phyloP scores from a whole-genome alignment of 768 basidiomycete species.

The Lepiota subincarnata region DNA sequence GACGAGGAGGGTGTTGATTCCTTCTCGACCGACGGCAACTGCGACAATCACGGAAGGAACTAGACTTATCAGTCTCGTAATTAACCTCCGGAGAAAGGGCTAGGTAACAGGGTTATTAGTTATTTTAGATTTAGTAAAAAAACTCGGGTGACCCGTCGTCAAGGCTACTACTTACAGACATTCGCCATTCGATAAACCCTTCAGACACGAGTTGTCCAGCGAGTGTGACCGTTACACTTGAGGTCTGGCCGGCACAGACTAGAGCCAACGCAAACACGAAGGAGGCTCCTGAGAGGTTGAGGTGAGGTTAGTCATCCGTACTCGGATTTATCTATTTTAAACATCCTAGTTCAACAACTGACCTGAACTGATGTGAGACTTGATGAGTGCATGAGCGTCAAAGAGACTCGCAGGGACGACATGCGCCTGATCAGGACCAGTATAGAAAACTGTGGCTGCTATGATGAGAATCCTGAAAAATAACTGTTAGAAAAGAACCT shows the following conservation, averaged over 20 bases:
- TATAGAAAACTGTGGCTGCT: conserved; percentile 67
- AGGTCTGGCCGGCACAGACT: conserved; percentile 72
- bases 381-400: conserved; percentile 64
- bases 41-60: conserved; percentile 68
- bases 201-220: conserved; percentile 79
- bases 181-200: conserved; percentile 74
- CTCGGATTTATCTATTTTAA: background rate
- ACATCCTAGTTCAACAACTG: conserved; percentile 17
- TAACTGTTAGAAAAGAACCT: background rate
- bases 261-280: conserved; percentile 73
- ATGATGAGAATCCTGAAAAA: conserved; percentile 62
- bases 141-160: background rate
- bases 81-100: conserved; percentile 60
- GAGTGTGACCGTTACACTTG: conserved; percentile 73
- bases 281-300: conserved; percentile 45
- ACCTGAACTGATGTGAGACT: conserved; percentile 53
- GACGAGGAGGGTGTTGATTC: conserved; percentile 67
- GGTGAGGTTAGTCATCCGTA: background rate
- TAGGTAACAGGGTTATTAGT: conserved; percentile 14
- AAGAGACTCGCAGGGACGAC: conserved; percentile 58
- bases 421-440: conserved; percentile 25
- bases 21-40: conserved; percentile 56
- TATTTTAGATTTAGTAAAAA: background rate
- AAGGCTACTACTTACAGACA: conserved; percentile 38
- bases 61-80: conserved; percentile 68